Evolutionary conservation across 192 early-diverging fungal genomes (phyloP).

Genomic region (Piromyces finnis): DNA sequence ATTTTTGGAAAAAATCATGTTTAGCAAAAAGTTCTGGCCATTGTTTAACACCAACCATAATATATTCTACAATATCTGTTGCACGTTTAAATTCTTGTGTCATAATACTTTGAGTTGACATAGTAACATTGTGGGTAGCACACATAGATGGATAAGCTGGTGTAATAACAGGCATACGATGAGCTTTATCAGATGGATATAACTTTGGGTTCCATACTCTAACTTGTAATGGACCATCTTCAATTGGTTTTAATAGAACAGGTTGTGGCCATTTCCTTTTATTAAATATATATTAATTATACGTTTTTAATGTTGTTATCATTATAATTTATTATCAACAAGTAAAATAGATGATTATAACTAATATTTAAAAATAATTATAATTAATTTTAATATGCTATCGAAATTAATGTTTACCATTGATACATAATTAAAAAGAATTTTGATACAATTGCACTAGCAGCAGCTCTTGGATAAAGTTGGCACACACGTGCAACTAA

Average conservation of each 20-base stretch:
- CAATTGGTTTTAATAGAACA: conserved; percentile 69
- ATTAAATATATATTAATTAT: too few species aligned
- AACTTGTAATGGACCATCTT: conserved; percentile 68
- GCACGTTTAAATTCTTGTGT: conserved; percentile 70
- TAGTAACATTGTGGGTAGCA: conserved; percentile 88
- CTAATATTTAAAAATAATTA: too few species aligned
- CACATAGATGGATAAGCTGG: conserved; percentile 98
- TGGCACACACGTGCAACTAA: conserved; percentile 87
- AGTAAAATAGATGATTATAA: too few species aligned
- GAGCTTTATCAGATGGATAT: conserved; percentile 57
- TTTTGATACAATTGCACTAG: conserved; percentile 62
- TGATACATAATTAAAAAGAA: conserved; percentile 75
- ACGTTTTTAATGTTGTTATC: too few species aligned
- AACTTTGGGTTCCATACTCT: conserved; percentile 90
- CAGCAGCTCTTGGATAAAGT: conserved; percentile 85
- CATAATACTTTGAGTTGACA: conserved; percentile 68
- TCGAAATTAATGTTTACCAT: conserved; percentile 30
- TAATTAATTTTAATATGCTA: too few species aligned
- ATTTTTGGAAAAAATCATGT: conserved; percentile 67
- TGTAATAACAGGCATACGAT: conserved; percentile 96
- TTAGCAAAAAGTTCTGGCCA: conserved; percentile 83
- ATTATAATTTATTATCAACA: too few species aligned
- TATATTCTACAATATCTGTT: conserved; percentile 49
- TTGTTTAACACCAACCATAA: conserved; percentile 48
- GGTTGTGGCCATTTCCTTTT: conserved; percentile 75